Conservation (phyloP, 2,329 filamentous ascomycete genomes). For the Penicillium psychrosexuale region DNA sequence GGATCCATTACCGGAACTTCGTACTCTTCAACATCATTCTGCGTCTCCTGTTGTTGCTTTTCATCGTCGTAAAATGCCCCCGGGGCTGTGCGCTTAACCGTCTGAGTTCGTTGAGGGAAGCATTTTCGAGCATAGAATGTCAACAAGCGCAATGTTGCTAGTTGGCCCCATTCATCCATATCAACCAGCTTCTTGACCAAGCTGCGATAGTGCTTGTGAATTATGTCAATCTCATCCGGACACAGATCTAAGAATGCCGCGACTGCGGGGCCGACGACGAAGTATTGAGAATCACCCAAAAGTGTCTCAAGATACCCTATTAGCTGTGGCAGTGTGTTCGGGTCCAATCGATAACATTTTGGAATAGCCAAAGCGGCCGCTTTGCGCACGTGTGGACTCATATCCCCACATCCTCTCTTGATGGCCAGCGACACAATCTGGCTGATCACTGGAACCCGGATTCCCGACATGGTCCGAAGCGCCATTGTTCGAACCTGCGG, state of each 20-base stretch:
- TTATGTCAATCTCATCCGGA: slow-evolving; percentile 78
- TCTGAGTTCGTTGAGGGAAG: slow-evolving; percentile 69
- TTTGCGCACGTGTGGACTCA: slow-evolving; percentile 91
- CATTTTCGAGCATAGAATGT: slow-evolving; percentile 80
- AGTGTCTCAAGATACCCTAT: slow-evolving; percentile 75
- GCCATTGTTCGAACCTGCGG: slow-evolving; percentile 89
- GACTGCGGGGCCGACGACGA: slow-evolving; percentile 91
- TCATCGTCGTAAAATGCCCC: slow-evolving; percentile 81
- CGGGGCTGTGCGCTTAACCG: slow-evolving; percentile 54
- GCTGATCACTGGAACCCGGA: slow-evolving; percentile 94
- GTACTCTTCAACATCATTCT: slow-evolving; percentile 49
- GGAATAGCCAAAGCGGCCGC: slow-evolving; percentile 90
- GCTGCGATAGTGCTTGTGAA: slow-evolving; percentile 84
- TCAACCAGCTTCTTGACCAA: slow-evolving; percentile 89
- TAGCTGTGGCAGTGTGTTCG: slow-evolving; percentile 77
- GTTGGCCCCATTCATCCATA: slow-evolving; percentile 98
- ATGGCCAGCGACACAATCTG: slow-evolving; percentile 96
- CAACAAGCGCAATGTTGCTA: slow-evolving; percentile 78
- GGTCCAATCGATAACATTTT: slow-evolving; percentile 91
- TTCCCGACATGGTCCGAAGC: slow-evolving; percentile 93
- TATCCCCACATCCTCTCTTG: slow-evolving; percentile 87
- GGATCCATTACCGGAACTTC: slow-evolving; percentile 66
- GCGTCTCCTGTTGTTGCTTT: slow-evolving; percentile 45
- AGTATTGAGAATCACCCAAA: slow-evolving; percentile 89
- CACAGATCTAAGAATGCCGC: slow-evolving; percentile 86